A percentile compares a stretch with the other conserved stretches of the same genome.
phyloP scores from a whole-genome alignment of 129 eudicot genomes.

The Smallanthus sonchifolius region DNA sequence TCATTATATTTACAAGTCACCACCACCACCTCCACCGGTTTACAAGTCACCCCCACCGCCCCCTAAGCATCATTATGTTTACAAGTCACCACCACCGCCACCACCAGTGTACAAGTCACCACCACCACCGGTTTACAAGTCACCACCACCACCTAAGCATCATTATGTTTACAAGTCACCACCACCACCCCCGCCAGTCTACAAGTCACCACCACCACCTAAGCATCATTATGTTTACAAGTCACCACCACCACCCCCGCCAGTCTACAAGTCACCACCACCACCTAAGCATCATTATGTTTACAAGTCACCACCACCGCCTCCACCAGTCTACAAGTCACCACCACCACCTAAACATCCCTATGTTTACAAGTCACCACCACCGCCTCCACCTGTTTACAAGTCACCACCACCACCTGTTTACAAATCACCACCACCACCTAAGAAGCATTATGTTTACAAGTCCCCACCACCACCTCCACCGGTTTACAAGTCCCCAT shows the following conservation, averaged over 20 bases:
- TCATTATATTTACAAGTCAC: slow-evolving; percentile 35
- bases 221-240: not conserved
- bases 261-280: slow-evolving; percentile 13
- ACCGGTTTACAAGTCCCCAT: not conserved
- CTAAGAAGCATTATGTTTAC: not conserved
- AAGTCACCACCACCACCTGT: slow-evolving; percentile 24
- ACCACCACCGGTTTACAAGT: slow-evolving; percentile 16
- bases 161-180: slow-evolving; percentile 11
- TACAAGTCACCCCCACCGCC: slow-evolving; percentile 42
- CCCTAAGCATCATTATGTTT: not conserved
- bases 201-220: slow-evolving; percentile 23
- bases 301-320: slow-evolving; percentile 39
- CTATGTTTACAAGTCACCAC: slow-evolving; percentile 28
- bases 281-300: slow-evolving; percentile 3
- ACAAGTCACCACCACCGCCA: slow-evolving; percentile 34
- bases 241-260: slow-evolving; percentile 26
- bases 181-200: not conserved
- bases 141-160: slow-evolving; percentile 31
- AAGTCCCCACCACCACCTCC: slow-evolving; percentile 2
- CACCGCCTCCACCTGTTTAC: slow-evolving; percentile 23
- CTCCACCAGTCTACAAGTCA: slow-evolving; percentile 24
- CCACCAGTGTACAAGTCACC: slow-evolving; percentile 23
- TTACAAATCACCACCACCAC: not conserved
- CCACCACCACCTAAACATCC: slow-evolving; percentile 34
- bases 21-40: slow-evolving; percentile 33